Conservation (phyloP, 2,329 filamentous ascomycete genomes). For the Pestalotiopsis sp. region DNA sequence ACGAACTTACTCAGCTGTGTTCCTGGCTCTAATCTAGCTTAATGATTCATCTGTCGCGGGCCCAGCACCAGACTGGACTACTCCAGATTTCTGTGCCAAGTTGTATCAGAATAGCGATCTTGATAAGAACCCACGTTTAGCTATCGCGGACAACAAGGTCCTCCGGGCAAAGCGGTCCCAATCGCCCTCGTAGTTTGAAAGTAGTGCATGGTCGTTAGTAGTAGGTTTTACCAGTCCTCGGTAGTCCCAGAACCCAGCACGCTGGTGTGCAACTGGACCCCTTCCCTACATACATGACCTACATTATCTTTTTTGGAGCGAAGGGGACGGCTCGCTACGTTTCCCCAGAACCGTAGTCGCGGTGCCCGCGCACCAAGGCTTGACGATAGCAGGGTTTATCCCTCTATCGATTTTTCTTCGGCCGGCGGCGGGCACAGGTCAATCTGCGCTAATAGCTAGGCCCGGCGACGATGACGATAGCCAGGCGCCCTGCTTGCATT, state of each 20-base stretch:
- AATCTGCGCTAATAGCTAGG: neutral
- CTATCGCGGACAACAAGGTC: neutral
- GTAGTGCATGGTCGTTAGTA: neutral
- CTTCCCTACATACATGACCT: neutral
- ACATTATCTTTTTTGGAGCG: neutral
- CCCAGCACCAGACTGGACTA: neutral
- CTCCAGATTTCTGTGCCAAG: neutral
- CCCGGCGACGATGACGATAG: neutral
- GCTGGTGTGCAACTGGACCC: neutral
- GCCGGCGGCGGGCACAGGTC: neutral
- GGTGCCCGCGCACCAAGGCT: neutral
- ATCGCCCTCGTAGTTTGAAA: no score
- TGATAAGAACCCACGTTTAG: neutral
- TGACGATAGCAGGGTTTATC: constrained; percentile 6
- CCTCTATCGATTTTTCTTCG: neutral
- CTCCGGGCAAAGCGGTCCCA: no score
- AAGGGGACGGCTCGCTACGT: constrained; percentile 7
- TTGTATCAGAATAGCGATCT: neutral
- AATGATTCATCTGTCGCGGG: neutral
- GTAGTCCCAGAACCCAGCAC: neutral
- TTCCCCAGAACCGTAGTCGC: neutral
- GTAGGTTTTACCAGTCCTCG: neutral
- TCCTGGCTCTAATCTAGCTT: neutral
- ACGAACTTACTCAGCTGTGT: neutral
- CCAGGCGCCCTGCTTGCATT: neutral